phyloP scores from a whole-genome alignment of 2,329 filamentous ascomycete genomes.

The Fusarium temperatum region DNA sequence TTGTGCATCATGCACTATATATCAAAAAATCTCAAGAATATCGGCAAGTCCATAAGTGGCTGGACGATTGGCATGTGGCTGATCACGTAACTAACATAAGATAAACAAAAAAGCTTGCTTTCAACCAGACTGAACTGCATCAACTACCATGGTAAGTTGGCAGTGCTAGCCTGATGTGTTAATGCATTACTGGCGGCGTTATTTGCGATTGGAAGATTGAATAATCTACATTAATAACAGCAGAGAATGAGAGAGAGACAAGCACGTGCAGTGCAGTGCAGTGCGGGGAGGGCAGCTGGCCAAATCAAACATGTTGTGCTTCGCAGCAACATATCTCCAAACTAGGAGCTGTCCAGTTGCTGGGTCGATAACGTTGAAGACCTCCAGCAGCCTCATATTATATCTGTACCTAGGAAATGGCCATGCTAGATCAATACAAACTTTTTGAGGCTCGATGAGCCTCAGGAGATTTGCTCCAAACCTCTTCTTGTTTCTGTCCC shows the following conservation, averaged over 20 bases:
- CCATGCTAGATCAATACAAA: slow-evolving; percentile 46
- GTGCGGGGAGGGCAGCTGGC: slow-evolving; percentile 5
- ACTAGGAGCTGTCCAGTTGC: background rate
- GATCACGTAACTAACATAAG: slow-evolving; percentile 27
- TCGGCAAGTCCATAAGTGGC: slow-evolving; percentile 29
- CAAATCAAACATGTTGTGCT: background rate
- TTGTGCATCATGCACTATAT: slow-evolving; percentile 14
- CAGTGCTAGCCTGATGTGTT: slow-evolving; percentile 17
- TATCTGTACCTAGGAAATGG: slow-evolving; percentile 44
- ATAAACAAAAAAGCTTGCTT: slow-evolving; percentile 22
- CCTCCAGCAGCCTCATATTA: slow-evolving; percentile 22
- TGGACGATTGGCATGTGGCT: slow-evolving; percentile 16
- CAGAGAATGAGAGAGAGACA: background rate
- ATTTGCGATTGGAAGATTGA: slow-evolving; percentile 24
- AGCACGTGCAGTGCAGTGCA: slow-evolving; percentile 12
- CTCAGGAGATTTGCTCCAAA: background rate
- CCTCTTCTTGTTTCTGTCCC: background rate
- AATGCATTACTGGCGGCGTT: slow-evolving; percentile 28
- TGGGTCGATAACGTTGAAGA: background rate
- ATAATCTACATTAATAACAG: slow-evolving; percentile 37
- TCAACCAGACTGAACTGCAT: slow-evolving; percentile 23
- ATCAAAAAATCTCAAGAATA: background rate
- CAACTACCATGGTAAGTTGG: slow-evolving; percentile 20
- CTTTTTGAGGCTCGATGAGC: slow-evolving; percentile 25
- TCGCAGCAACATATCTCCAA: background rate